A percentile compares a stretch with the other conserved stretches of the same genome.
Conservation (phyloP, 805 yeast genomes). For the Monosporozyma yasuniensis region DNA sequence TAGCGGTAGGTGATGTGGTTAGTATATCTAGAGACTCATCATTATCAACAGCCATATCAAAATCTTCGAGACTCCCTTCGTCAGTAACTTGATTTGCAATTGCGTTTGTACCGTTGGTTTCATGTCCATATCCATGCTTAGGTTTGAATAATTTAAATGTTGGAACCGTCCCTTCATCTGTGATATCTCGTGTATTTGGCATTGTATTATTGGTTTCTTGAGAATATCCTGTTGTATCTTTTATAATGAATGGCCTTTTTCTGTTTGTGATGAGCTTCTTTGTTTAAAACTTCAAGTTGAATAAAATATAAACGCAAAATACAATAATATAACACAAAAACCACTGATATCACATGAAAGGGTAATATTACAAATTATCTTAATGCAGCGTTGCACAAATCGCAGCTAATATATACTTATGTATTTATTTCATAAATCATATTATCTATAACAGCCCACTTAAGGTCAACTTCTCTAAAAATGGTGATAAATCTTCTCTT, state of each 20-base stretch:
- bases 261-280: not conserved
- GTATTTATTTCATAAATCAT: not conserved
- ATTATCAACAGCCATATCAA: not conserved
- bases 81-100: not conserved
- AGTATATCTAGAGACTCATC: not conserved
- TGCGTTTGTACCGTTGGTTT: not conserved
- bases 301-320: not conserved
- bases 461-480: constrained; percentile 71
- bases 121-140: not conserved
- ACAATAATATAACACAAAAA: not conserved
- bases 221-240: too few relatives aligned
- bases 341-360: not conserved
- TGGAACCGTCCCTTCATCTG: not conserved
- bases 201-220: too few relatives aligned
- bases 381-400: not conserved
- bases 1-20: not conserved
- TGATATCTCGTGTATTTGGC: not conserved
- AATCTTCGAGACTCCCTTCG: not conserved
- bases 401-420: not conserved
- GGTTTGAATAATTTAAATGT: not conserved
- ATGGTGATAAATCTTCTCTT: constrained; percentile 80
- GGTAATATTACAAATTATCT: not conserved
- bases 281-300: not conserved
- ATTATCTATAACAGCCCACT: constrained; percentile 42
- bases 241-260: too few relatives aligned